Conservation (phyloP, 352 stramenopile genomes). For the Pythium phragmiticola region DNA sequence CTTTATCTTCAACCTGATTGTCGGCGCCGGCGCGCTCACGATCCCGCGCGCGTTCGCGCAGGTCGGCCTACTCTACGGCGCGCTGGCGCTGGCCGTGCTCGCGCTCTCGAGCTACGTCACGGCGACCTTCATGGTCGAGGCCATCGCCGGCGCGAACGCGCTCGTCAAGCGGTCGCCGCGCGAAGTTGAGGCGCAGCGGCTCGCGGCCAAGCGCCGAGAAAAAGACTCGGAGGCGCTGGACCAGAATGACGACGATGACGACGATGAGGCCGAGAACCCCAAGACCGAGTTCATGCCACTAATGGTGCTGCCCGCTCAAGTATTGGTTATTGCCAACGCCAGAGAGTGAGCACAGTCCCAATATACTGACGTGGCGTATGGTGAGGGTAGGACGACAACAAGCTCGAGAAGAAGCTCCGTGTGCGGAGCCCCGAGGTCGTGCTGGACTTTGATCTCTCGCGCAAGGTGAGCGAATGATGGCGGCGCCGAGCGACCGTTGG, state of each 20-base stretch:
- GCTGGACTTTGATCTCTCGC: constrained; percentile 73
- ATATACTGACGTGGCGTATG: background rate
- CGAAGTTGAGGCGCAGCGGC: constrained; percentile 36
- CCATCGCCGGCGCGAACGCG: constrained; percentile 79
- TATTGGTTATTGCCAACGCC: constrained; percentile 30
- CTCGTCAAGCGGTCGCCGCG: constrained; percentile 50
- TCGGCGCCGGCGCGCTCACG: constrained; percentile 81
- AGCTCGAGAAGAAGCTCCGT: constrained; percentile 49
- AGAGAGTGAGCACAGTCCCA: background rate
- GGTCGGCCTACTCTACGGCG: constrained; percentile 75
- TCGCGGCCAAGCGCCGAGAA: constrained; percentile 16
- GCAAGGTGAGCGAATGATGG: constrained; percentile 43
- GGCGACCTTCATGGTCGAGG: constrained; percentile 84
- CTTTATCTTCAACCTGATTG: constrained; percentile 92
- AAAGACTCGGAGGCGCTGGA: constrained; percentile 28
- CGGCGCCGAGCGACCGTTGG: too few relatives aligned
- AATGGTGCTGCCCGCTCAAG: constrained; percentile 73
- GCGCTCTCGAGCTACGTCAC: constrained; percentile 78
- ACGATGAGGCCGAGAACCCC: constrained; percentile 33
- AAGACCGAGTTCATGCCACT: constrained; percentile 71
- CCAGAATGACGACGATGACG: constrained; percentile 20
- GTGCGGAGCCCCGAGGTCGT: constrained; percentile 29
- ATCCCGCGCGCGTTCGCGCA: constrained; percentile 86
- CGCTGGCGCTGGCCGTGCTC: constrained; percentile 53
- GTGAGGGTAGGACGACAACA: constrained; percentile 45